phyloP scores from a whole-genome alignment of 1,139 yeast species.

The Komagataea norvegica region DNA sequence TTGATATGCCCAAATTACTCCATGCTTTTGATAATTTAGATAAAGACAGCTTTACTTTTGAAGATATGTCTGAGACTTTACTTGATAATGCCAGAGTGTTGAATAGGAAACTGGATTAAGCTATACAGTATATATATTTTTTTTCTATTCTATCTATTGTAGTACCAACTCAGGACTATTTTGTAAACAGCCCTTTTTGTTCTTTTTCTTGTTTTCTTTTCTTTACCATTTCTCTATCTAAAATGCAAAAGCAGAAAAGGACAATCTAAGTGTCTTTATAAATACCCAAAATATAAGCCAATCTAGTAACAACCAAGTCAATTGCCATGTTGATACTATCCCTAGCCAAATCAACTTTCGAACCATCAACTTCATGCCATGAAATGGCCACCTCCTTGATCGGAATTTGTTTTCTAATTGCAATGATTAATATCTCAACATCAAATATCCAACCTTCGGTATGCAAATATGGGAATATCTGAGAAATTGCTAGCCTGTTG shows the following conservation, averaged over 20 bases:
- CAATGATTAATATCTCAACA: slow-evolving; percentile 83
- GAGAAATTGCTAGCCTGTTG: slow-evolving; percentile 57
- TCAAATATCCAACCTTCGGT: slow-evolving; percentile 98
- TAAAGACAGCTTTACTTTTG: slow-evolving; percentile 58
- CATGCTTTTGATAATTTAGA: slow-evolving; percentile 51
- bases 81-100: slow-evolving; percentile 63
- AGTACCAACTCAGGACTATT: too few relatives aligned
- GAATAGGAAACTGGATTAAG: slow-evolving; percentile 34
- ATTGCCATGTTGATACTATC: slow-evolving; percentile 95
- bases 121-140: too few relatives aligned
- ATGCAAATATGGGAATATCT: slow-evolving; percentile 86
- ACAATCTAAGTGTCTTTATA: slow-evolving; percentile 41
- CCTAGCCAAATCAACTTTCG: slow-evolving; percentile 85
- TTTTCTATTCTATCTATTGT: too few relatives aligned
- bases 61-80: slow-evolving; percentile 66
- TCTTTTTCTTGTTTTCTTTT: not conserved
- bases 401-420: slow-evolving; percentile 61
- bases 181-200: not conserved
- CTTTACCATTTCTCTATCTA: too few relatives aligned
- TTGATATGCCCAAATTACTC: slow-evolving; percentile 60
- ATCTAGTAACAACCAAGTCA: slow-evolving; percentile 83
- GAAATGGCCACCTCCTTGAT: slow-evolving; percentile 79
- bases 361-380: slow-evolving; percentile 97
- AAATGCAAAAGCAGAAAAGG: not conserved
- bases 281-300: slow-evolving; percentile 83